Percentiles rank a stretch among this genome's conserved stretches.
Evolutionary conservation across 1,284 basidiomycete species (phyloP).

Genomic region (Ceratobasidium sp.): DNA sequence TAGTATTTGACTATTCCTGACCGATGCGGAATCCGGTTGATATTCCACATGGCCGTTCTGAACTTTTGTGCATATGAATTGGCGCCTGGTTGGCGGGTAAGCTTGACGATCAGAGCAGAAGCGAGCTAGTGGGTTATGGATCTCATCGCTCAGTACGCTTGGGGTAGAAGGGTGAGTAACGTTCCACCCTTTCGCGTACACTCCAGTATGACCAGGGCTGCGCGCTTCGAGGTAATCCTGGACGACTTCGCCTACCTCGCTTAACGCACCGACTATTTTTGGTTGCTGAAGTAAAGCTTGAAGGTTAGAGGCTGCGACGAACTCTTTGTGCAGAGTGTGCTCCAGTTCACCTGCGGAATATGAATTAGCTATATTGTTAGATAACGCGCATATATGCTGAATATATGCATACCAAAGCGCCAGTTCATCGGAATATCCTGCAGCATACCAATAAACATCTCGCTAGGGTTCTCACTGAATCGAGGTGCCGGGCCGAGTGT

Average conservation of each 20-base stretch:
- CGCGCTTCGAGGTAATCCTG: background rate
- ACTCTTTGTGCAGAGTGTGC: slow-evolving; percentile 17
- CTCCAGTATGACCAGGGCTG: background rate
- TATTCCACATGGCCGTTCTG: background rate
- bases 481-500: slow-evolving; percentile 27
- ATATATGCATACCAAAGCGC: slow-evolving; percentile 5
- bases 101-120: background rate
- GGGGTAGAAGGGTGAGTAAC: background rate
- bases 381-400: background rate
- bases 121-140: background rate
- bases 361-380: background rate
- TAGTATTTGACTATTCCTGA: background rate
- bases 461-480: slow-evolving; percentile 22
- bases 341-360: slow-evolving; percentile 15
- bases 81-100: background rate
- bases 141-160: background rate
- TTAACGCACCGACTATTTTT: background rate
- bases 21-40: background rate
- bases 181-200: background rate
- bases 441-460: slow-evolving; percentile 43
- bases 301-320: background rate
- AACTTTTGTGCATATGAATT: background rate
- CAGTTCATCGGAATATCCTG: slow-evolving; percentile 37
- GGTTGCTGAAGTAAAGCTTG: background rate
- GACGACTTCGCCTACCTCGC: background rate